Evolutionary conservation across 768 basidiomycete species (phyloP).

Genomic region (Mycena maculata): DNA sequence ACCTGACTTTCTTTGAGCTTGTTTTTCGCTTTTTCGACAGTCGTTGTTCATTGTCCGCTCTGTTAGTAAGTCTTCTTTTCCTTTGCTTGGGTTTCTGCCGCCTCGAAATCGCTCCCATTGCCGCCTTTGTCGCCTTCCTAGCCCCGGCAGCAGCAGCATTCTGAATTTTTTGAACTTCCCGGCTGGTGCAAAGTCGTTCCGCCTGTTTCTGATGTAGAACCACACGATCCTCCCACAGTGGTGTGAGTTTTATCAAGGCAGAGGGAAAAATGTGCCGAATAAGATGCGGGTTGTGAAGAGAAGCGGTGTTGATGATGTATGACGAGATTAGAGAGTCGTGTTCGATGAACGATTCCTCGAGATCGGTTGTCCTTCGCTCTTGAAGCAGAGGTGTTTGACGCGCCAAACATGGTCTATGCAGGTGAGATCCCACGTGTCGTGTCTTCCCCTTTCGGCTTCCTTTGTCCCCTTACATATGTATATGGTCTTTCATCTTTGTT

Average conservation of each 20-base stretch:
- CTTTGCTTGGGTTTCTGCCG: background rate
- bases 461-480: no score
- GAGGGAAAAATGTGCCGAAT: slow-evolving; percentile 1
- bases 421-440: no score
- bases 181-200: background rate
- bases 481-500: no score
- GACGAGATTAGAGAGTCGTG: slow-evolving; percentile 3
- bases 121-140: background rate
- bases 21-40: slow-evolving; percentile 4
- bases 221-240: slow-evolving; percentile 9
- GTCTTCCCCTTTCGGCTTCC: no score
- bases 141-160: background rate
- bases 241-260: background rate
- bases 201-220: background rate
- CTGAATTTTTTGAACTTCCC: background rate
- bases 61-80: background rate
- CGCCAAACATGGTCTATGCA: no score
- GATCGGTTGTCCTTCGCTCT: background rate
- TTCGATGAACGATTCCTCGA: slow-evolving; percentile 13
- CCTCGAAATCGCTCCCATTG: background rate
- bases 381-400: no score
- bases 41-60: background rate
- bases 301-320: slow-evolving; percentile 9
- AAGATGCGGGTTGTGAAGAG: slow-evolving; percentile 16
- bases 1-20: background rate